Base-by-base conservation (phyloP, 192 early-diverging fungal genomes). In the Coemansia sp. region DNA sequence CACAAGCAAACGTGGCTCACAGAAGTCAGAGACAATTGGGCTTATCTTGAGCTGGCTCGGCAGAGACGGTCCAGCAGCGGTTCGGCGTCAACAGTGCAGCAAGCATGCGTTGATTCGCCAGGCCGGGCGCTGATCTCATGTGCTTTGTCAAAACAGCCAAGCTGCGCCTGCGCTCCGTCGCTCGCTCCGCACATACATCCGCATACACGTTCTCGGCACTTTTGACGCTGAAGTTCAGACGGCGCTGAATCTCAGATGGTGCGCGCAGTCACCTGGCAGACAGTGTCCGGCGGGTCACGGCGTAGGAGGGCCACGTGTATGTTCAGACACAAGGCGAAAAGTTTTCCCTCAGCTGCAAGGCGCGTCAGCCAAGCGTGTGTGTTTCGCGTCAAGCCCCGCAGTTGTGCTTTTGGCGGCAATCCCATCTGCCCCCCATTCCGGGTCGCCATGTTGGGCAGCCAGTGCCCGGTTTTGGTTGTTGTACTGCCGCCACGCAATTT, bases 61-160 rank as follows among this genome's bases (percentile, higher is more conserved):
- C 43, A 65, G 61, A 37, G 66, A 58, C 17, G 62, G 62, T 63
- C 62, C 62, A 63, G 62, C 62, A 39, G 37, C 62, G 22, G 62
- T 63, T 63, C 50, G 62, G 62, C 62, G 52, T 23, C 47, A 11
- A 25, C 14, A 25, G 14, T 52, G 60, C 49, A 51, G 47, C 60
- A 32, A 52, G 37, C 35, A 38, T 21, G 29, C 27, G 32, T 50
- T 29, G 50, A 62, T 52, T 51, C 60, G 47, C 60, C 49, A 15
- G 11, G 32, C 48, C 24, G 51, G 43, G 32, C 14, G 50, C 48
- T 60, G 58, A 60, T 60, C 58, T 41, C 58, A 48, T 45, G 23
- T 45, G 41, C 25, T n/a, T 47, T 45, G 41, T 12, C 32, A 45
- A 45, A 45, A 45, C 41, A 45, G 15, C 41, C 41, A 45, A 45